Evolutionary conservation across 208 protist species (phyloP).

Genomic region (Angomonas deanei): DNA sequence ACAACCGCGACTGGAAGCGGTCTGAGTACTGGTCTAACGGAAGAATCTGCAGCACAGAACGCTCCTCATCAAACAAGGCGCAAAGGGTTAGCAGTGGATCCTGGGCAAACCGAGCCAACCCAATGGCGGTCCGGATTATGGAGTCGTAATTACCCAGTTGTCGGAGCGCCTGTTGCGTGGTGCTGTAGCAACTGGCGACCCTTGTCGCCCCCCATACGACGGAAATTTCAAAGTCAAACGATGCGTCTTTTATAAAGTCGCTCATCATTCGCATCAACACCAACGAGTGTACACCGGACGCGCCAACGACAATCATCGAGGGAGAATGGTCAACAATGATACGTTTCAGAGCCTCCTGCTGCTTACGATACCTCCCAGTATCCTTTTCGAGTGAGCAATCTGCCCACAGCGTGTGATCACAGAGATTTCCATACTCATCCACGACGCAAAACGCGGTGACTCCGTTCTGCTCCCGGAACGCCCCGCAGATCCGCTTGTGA

Average conservation of each 20-base stretch:
- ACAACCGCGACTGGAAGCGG: constrained; percentile 31
- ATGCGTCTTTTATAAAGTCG: constrained; percentile 44
- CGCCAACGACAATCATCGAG: constrained; percentile 65
- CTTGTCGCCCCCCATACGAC: constrained; percentile 69
- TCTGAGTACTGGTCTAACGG: constrained; percentile 19
- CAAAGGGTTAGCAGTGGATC: constrained; percentile 61
- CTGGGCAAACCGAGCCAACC: constrained; percentile 65
- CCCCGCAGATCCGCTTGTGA: constrained; percentile 58
- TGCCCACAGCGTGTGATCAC: constrained; percentile 65
- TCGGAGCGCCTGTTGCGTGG: constrained; percentile 36
- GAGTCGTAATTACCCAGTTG: constrained; percentile 42
- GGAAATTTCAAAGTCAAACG: constrained; percentile 38
- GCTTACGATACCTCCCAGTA: constrained; percentile 39
- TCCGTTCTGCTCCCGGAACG: constrained; percentile 59
- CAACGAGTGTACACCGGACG: constrained; percentile 35
- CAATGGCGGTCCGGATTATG: constrained; percentile 37
- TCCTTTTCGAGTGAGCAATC: constrained; percentile 56
- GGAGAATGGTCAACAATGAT: constrained; percentile 56
- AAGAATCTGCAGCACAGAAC: constrained; percentile 52
- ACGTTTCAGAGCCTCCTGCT: constrained; percentile 56
- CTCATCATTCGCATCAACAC: constrained; percentile 51
- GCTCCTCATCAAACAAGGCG: constrained; percentile 68
- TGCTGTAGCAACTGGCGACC: constrained; percentile 60
- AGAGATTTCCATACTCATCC: constrained; percentile 62
- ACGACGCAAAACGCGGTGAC: constrained; percentile 71